These are phyloP conservation scores for Xylaria arbuscula DNA, from an alignment of 2,329 filamentous ascomycete species.

Conservation along the genomic window DNA sequence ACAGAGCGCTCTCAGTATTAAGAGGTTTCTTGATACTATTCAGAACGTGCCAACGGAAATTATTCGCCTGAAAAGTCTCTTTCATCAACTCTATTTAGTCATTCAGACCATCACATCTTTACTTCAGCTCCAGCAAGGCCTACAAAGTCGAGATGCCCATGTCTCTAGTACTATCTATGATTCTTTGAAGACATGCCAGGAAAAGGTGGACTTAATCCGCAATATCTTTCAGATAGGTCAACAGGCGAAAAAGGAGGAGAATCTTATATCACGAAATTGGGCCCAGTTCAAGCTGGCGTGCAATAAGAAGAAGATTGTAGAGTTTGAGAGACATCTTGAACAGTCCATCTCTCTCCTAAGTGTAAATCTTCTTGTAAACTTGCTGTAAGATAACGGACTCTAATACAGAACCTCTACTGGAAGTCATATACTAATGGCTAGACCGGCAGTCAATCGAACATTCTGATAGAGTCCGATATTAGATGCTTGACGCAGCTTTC, in stretches of 20 bases:
- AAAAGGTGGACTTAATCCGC: neutral
- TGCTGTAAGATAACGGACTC: slow-evolving; percentile 1
- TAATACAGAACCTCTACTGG: neutral
- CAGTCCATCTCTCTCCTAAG: neutral
- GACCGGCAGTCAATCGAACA: neutral
- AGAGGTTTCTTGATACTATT: slow-evolving; percentile 9
- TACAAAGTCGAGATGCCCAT: neutral
- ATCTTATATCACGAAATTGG: neutral
- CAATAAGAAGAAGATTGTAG: slow-evolving; percentile 8
- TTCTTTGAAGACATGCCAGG: slow-evolving; percentile 1
- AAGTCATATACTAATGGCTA: neutral
- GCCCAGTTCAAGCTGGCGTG: slow-evolving; percentile 1
- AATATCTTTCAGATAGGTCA: slow-evolving; percentile 4
- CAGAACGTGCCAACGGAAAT: slow-evolving; percentile 7
- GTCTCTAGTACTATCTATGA: neutral
- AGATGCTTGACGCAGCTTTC: neutral
- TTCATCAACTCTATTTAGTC: slow-evolving; percentile 1
- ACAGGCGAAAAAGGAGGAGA: neutral
- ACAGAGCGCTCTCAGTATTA: neutral
- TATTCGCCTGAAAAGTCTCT: neutral
- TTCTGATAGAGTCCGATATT: slow-evolving; percentile 1
- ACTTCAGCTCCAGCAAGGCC: neutral
- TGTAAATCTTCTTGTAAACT: slow-evolving; percentile 9
- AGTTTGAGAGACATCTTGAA: slow-evolving; percentile 12
- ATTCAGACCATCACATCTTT: neutral